Conservation (phyloP, 768 basidiomycete genomes). For the Cubamyces sp. region DNA sequence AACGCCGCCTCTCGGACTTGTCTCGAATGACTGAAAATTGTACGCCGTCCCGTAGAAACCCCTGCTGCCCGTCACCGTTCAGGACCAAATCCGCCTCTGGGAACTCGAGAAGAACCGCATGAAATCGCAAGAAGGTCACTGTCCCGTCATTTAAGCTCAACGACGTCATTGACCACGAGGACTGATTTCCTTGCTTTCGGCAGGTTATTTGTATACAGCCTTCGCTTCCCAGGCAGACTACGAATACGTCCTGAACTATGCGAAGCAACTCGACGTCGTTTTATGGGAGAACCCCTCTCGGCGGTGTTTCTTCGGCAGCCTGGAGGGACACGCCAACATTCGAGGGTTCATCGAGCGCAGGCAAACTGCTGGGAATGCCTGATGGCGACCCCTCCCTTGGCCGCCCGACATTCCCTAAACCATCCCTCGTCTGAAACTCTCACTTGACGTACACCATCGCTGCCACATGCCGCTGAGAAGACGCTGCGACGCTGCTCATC, state of each 20-base stretch:
- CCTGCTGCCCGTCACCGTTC: slow-evolving; percentile 93
- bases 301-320: slow-evolving; percentile 81
- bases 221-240: slow-evolving; percentile 89
- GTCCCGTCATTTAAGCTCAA: slow-evolving; percentile 23
- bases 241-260: slow-evolving; percentile 84
- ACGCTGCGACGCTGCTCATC: neutral
- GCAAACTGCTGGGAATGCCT: slow-evolving; percentile 34
- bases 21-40: neutral
- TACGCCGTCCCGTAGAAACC: slow-evolving; percentile 64
- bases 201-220: slow-evolving; percentile 87
- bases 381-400: slow-evolving; percentile 8
- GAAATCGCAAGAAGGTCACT: slow-evolving; percentile 81
- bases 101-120: slow-evolving; percentile 94
- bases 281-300: slow-evolving; percentile 78
- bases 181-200: slow-evolving; percentile 24
- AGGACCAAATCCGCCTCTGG: slow-evolving; percentile 98
- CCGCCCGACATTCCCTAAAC: slow-evolving; percentile 10
- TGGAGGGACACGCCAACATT: slow-evolving; percentile 79
- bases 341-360: slow-evolving; percentile 80
- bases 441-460: slow-evolving; percentile 18
- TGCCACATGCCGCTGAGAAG: slow-evolving; percentile 18
- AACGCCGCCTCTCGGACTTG: slow-evolving; percentile 2
- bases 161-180: slow-evolving; percentile 23
- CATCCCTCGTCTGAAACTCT: neutral
- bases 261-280: slow-evolving; percentile 78